Evolutionary conservation across 2,329 filamentous ascomycete genomes (phyloP), one percentile per base, ranked within the genome.

Genomic region (Scedosporium aurantiacum): DNA sequence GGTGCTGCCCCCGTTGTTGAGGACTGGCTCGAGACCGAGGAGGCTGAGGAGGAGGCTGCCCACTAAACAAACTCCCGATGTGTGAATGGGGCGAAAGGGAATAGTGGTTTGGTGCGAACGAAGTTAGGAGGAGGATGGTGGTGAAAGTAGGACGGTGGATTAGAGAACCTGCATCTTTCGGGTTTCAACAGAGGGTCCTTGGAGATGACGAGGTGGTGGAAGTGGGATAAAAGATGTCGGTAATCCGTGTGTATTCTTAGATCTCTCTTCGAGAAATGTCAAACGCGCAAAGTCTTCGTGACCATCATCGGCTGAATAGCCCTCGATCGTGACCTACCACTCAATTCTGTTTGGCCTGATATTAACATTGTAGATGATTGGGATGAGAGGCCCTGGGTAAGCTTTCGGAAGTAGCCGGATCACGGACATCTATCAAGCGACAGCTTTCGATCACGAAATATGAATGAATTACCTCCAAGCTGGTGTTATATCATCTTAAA

Each of bases 1-100:
- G 18, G 82, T 70, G 82, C 81, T 62, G 79, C 83, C 62, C 81
- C 87, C 64, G 78, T 76, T 63, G 75, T 82, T 63, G 78, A 81
- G 69, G 78, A 87, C 78, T 97, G 91, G 90, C 89, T 96, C 69
- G 91, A 92, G 76, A 87, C 91, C 74, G 87, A 92, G 80, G 75
- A 84, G 71, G 84, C 83, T 67, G 81, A 86, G 67, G 76, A 78
- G 66, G 70, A 66, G 61, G 71, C 72, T 62, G 71, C 72, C 66
- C 81, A 83, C 75, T 84, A 82, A 72, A 67, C 18, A 41, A 10
- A 27, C 5, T 52, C 8, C 25, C 23, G 10, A 28, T 18, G 6
- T n/a, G 8, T 47, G 43, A 47, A 25, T 5, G 23, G 43, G 55
- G 12, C 18, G 57, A 59, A 18, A 10, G 23, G 58, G 16, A 47